A percentile compares a stretch with the other conserved stretches of the same genome.
These are phyloP conservation scores for Hypoxylon fragiforme DNA, from an alignment of 495 filamentous ascomycete genomes.

Conservation along the genomic window DNA sequence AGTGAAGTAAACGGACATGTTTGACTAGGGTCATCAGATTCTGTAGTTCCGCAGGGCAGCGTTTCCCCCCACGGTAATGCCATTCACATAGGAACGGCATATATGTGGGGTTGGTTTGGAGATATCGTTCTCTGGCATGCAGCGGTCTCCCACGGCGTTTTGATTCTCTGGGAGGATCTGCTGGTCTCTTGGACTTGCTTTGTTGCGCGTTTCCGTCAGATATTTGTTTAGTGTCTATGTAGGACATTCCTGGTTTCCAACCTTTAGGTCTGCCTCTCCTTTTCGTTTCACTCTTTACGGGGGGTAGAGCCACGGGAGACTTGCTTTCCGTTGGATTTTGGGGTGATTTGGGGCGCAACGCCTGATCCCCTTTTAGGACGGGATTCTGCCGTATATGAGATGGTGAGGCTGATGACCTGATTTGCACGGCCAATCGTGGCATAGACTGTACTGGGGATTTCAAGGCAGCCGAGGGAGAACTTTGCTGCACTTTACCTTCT, in stretches of 20 bases:
- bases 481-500: slow-evolving; percentile 4
- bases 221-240: slow-evolving; percentile 12
- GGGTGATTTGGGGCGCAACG: background rate
- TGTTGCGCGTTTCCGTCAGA: slow-evolving; percentile 3
- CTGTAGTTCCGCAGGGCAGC: slow-evolving; percentile 72
- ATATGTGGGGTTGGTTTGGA: slow-evolving; percentile 31
- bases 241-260: slow-evolving; percentile 25
- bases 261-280: slow-evolving; percentile 37
- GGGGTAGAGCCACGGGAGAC: background rate
- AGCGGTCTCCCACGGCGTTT: slow-evolving; percentile 35
- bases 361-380: background rate
- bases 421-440: slow-evolving; percentile 32
- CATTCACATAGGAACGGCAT: slow-evolving; percentile 46
- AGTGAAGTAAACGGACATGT: slow-evolving; percentile 65
- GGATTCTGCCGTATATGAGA: no score
- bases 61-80: slow-evolving; percentile 7
- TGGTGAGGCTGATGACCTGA: slow-evolving; percentile 25
- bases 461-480: background rate
- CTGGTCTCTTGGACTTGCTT: slow-evolving; percentile 1
- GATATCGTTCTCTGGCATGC: slow-evolving; percentile 26
- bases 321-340: background rate
- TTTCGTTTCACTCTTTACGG: slow-evolving; percentile 1
- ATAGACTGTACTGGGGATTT: slow-evolving; percentile 8
- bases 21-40: slow-evolving; percentile 70
- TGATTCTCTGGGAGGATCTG: slow-evolving; percentile 9